phyloP scores from a whole-genome alignment of 352 stramenopile genomes.

The Thalassiosira hispida region DNA sequence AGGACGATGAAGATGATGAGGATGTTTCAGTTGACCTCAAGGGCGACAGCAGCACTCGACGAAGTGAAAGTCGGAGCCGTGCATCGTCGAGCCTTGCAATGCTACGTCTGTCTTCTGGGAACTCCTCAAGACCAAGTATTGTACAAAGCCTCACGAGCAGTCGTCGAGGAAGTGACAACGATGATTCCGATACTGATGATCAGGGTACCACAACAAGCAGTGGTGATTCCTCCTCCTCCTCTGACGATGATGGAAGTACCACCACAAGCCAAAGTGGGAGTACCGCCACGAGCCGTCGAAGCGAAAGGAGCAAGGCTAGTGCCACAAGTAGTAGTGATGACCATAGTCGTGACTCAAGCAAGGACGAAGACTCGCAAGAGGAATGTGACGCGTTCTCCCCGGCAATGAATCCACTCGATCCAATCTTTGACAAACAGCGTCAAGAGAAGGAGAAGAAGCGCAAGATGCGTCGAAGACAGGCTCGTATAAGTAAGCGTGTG shows the following conservation, averaged over 20 bases:
- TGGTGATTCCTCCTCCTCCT: neutral
- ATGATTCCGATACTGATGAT: neutral
- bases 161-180: no score
- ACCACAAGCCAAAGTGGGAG: neutral
- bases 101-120: no score
- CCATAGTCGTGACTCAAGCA: neutral
- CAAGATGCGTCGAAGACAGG: neutral
- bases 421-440: neutral
- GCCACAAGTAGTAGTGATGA: neutral
- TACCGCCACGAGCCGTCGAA: no score
- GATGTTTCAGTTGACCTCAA: neutral
- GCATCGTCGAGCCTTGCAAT: no score
- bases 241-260: neutral
- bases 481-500: neutral
- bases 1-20: neutral
- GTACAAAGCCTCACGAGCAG: no score
- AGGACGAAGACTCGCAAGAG: neutral
- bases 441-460: neutral
- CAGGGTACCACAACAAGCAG: neutral
- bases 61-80: no score
- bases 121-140: no score
- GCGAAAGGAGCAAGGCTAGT: neutral
- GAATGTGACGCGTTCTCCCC: neutral
- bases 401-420: neutral
- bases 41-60: neutral